phyloP scores from a whole-genome alignment of 768 basidiomycete species.

The Saitozyma podzolica region DNA sequence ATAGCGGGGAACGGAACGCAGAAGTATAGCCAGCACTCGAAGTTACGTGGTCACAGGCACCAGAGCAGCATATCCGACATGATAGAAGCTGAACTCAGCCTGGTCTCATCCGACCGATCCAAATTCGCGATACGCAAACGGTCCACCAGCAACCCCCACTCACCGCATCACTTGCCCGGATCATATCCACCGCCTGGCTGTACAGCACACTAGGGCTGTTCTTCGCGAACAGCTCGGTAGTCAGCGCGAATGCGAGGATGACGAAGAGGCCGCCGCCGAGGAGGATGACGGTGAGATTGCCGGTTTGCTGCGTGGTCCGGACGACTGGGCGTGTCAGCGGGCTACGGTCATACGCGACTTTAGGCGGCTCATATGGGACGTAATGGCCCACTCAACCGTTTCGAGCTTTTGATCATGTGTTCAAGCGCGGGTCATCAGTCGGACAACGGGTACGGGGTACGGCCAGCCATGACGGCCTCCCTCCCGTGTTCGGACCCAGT shows the following conservation, averaged over 20 bases:
- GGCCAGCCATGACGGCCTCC: not conserved
- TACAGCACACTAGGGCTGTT: constrained; percentile 52
- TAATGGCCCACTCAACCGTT: not conserved
- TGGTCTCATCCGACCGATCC: not conserved
- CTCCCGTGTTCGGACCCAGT: not conserved
- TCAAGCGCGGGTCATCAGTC: no score
- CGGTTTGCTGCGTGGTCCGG: constrained; percentile 48
- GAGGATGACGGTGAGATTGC: constrained; percentile 48
- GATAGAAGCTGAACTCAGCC: no score
- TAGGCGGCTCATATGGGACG: not conserved
- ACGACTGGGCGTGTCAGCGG: constrained; percentile 24
- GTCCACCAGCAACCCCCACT: constrained; percentile 11
- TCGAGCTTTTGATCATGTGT: not conserved
- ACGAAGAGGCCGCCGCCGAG: constrained; percentile 48
- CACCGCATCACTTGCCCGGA: constrained; percentile 46
- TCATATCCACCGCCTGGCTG: constrained; percentile 48
- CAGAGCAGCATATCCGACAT: no score
- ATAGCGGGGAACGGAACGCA: no score
- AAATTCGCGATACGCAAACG: not conserved
- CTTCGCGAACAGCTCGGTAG: constrained; percentile 50
- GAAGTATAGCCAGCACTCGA: no score
- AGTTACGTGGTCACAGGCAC: no score
- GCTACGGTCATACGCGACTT: no score
- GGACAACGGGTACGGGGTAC: no score
- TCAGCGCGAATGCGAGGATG: constrained; percentile 46